phyloP scores from a whole-genome alignment of 2,329 filamentous ascomycete genomes.

The Trichoderma afroharzianum region DNA sequence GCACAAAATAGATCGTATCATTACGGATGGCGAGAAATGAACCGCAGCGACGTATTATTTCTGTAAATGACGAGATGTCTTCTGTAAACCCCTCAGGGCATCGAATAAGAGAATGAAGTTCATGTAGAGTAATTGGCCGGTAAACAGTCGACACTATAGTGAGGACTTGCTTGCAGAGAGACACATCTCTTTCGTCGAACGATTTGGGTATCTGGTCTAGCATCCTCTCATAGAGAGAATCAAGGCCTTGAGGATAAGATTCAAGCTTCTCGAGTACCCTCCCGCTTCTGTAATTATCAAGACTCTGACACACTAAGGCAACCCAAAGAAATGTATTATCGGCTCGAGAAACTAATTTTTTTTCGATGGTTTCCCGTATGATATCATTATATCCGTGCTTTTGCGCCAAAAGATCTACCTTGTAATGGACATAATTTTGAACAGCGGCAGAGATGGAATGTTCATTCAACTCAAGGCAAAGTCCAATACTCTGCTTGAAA shows the following conservation, averaged over 20 bases:
- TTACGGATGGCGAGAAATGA: not conserved
- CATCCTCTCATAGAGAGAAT: not conserved
- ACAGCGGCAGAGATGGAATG: not conserved
- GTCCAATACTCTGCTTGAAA: not conserved
- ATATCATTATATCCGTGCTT: not conserved
- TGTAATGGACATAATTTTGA: not conserved
- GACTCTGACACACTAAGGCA: not conserved
- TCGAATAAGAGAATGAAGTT: not conserved
- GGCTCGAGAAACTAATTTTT: not conserved
- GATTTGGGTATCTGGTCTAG: not conserved
- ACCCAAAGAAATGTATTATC: not conserved
- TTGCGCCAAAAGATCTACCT: not conserved
- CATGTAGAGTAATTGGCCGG: not conserved
- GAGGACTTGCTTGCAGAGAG: not conserved
- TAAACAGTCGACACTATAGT: not conserved
- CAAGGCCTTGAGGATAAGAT: not conserved
- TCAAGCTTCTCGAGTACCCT: not conserved
- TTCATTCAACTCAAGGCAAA: not conserved
- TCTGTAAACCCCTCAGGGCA: not conserved
- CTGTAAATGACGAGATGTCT: not conserved
- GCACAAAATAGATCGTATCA: not conserved
- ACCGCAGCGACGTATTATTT: not conserved
- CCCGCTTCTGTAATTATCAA: not conserved
- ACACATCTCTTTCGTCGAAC: not conserved
- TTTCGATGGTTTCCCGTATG: not conserved